Evolutionary conservation across 2,329 filamentous ascomycete genomes (phyloP).

Genomic region (Xylariaceae sp.): DNA sequence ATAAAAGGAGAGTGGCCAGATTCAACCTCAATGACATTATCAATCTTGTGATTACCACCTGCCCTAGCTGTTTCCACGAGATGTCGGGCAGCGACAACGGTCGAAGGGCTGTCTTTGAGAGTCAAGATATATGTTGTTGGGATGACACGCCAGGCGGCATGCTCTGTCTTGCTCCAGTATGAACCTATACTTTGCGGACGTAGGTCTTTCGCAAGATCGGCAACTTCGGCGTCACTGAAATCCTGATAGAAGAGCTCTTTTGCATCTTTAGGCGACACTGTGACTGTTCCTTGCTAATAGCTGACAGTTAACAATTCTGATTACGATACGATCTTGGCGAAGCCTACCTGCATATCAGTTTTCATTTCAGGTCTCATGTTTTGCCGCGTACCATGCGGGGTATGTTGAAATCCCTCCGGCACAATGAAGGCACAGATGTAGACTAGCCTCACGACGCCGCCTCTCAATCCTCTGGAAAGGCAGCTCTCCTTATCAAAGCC

Average conservation of each 20-base stretch:
- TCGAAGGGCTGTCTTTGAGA: slow-evolving; percentile 12
- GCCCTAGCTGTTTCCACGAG: slow-evolving; percentile 20
- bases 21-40: slow-evolving; percentile 20
- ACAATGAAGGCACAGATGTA: slow-evolving; percentile 26
- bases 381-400: slow-evolving; percentile 16
- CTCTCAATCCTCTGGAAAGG: slow-evolving; percentile 9
- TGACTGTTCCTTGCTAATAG: slow-evolving; percentile 19
- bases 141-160: slow-evolving; percentile 25
- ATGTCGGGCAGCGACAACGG: slow-evolving; percentile 13
- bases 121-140: slow-evolving; percentile 23
- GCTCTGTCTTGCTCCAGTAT: slow-evolving; percentile 21
- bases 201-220: slow-evolving; percentile 18
- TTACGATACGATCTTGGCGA: neutral
- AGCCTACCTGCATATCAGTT: slow-evolving; percentile 18
- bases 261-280: slow-evolving; percentile 19
- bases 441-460: slow-evolving; percentile 23
- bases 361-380: slow-evolving; percentile 22
- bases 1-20: slow-evolving; percentile 26
- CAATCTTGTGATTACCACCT: slow-evolving; percentile 18
- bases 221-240: slow-evolving; percentile 17
- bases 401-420: slow-evolving; percentile 24
- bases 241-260: slow-evolving; percentile 28
- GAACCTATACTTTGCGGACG: slow-evolving; percentile 23
- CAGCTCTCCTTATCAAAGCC: slow-evolving; percentile 22
- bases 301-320: too few species aligned